These are phyloP conservation scores for Eucalyptus cloeziana DNA, from an alignment of 345 rosid genomes.

Conservation along the genomic window DNA sequence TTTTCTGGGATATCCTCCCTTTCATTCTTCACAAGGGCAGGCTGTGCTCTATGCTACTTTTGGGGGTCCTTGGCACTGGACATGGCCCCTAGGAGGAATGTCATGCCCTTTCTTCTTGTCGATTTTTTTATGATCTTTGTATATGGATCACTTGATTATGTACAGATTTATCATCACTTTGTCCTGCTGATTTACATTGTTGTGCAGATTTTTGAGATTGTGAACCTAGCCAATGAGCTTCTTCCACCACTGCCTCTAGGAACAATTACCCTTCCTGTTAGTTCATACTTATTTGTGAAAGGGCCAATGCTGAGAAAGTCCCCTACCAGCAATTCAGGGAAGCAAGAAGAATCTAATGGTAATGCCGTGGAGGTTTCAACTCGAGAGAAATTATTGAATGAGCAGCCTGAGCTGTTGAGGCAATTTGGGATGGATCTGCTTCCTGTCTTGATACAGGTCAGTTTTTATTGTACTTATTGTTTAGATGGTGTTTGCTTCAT, in stretches of 20 bases:
- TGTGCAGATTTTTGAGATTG: conserved; percentile 94
- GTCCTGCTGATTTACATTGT: neutral
- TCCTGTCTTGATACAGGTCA: conserved; percentile 91
- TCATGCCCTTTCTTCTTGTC: neutral
- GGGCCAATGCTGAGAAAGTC: conserved; percentile 65
- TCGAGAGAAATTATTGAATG: conserved; percentile 69
- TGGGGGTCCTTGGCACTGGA: neutral
- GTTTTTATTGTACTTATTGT: neutral
- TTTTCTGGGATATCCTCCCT: neutral
- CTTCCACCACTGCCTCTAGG: conserved; percentile 97
- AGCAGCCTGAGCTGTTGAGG: conserved; percentile 89
- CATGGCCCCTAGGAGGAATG: neutral
- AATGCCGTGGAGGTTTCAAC: conserved; percentile 53
- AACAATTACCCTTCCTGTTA: conserved; percentile 74
- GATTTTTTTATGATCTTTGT: neutral
- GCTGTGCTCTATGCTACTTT: neutral
- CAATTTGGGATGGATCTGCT: conserved; percentile 97
- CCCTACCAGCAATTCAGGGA: conserved; percentile 51
- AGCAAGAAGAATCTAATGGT: conserved; percentile 51
- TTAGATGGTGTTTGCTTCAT: neutral
- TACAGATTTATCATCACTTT: neutral
- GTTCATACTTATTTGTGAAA: conserved; percentile 54
- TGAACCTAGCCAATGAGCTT: conserved; percentile 96
- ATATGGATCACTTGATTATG: neutral
- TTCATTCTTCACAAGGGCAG: neutral